Base-by-base conservation (phyloP, 2,329 filamentous ascomycete species). In the Trichoderma atroviride region DNA sequence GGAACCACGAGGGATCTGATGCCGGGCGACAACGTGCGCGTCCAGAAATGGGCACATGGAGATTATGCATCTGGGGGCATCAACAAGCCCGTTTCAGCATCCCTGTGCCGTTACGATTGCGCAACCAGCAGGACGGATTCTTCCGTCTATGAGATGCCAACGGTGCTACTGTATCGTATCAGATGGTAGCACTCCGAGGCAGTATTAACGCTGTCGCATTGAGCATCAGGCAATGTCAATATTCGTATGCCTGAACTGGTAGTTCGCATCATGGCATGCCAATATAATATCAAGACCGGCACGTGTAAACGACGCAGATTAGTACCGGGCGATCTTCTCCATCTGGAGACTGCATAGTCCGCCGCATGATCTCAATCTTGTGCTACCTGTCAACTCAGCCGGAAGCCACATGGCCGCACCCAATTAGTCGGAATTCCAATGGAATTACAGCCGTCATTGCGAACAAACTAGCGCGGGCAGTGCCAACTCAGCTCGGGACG, bases 1-100 rank as follows among this genome's bases (percentile, higher is more conserved):
- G 24, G 9, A 16, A 50, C 10, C 47, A 64, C 22, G 52, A 57
- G 52, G 29, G 4, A 22, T 33, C 31, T 10, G 31, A 35, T 57
- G 52, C 60, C 9, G 29, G 47, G 60, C 29, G 33, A 62, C 29
- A 57, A 35, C 58, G 27, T 63, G 60, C 53, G 47, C 4, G 22
- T 37, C 37, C n/a, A 13, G 5, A 52, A 43, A 29, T 27, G 19
- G 59, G 37, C 27, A 31, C 29, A 3, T 29, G 50, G 47, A 35
- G 11, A 35, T 35, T 11, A 31, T 27, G 10, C 11, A 22, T n/a
- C 58, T n/a, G 9, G 43, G 60, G 60, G 29, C 22, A 40, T 24
- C 31, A 29, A 7, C 27, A 22, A 27, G 10, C 13, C 62, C 7
- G 63, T 66, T 58, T 66, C 53, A 66, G 35, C 29, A 66, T 58